Conservation (phyloP, 768 basidiomycete species). For the Kwoniella bestiolae region DNA sequence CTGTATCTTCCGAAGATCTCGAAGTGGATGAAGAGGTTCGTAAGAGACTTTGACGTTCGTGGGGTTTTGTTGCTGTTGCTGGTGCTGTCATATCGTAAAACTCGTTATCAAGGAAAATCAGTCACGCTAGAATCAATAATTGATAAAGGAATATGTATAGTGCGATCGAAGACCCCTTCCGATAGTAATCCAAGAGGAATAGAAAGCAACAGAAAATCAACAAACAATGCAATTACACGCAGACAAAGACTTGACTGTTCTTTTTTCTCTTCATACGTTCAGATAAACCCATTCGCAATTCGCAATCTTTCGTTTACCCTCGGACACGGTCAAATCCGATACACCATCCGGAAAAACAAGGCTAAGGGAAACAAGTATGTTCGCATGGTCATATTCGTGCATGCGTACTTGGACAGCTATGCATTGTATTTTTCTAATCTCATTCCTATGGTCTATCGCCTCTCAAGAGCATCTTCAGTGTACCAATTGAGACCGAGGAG, state of each 20-base stretch:
- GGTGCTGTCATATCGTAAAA: not conserved
- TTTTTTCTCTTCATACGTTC: not conserved
- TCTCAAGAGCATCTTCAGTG: slow-evolving; percentile 46
- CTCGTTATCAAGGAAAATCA: not conserved
- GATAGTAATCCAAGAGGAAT: no score
- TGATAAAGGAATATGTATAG: no score
- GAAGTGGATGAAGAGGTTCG: not conserved
- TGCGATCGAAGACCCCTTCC: no score
- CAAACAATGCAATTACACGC: not conserved
- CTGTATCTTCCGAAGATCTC: not conserved
- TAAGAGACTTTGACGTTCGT: not conserved
- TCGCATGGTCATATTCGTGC: not conserved
- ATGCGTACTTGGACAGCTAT: not conserved
- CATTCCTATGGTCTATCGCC: slow-evolving; percentile 8
- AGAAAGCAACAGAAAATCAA: not conserved
- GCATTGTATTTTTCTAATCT: not conserved
- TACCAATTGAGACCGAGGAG: slow-evolving; percentile 57
- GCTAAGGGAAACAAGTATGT: not conserved
- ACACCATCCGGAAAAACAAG: no score
- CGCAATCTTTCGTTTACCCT: not conserved
- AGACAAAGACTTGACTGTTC: not conserved
- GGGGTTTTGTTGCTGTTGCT: not conserved
- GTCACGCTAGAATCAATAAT: no score
- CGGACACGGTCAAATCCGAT: slow-evolving; percentile 16
- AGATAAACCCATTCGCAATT: not conserved